Evolutionary conservation across 257 asterid species (phyloP).

Genomic region (Handroanthus guayacan): DNA sequence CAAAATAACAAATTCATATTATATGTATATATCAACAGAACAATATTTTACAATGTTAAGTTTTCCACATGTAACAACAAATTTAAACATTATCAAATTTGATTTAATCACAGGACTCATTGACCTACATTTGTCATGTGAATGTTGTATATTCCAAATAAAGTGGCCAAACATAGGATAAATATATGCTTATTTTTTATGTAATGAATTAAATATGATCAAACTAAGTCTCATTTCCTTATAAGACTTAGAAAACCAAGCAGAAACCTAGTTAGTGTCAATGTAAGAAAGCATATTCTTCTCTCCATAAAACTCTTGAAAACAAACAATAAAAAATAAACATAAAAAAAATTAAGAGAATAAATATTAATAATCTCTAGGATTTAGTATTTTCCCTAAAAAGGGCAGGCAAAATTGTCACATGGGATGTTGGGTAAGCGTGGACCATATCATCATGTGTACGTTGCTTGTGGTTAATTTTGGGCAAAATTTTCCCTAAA

Average conservation of each 20-base stretch:
- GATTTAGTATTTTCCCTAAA: conserved; percentile 9
- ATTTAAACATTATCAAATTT: too few species aligned
- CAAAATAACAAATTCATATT: too few species aligned
- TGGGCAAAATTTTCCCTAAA: too few species aligned
- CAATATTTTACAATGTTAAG: too few species aligned
- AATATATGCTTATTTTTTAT: not conserved
- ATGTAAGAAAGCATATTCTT: not conserved
- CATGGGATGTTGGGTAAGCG: conserved; percentile 57
- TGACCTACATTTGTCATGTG: too few species aligned
- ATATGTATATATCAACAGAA: too few species aligned
- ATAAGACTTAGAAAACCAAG: not conserved
- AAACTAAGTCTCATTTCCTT: not conserved
- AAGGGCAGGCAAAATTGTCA: conserved; percentile 34
- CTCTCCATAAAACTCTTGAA: not conserved
- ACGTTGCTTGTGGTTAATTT: too few species aligned
- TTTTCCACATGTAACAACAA: too few species aligned
- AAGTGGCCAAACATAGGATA: not conserved
- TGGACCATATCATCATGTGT: conserved; percentile 50
- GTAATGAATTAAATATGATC: not conserved
- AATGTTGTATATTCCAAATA: too few species aligned
- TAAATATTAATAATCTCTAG: conserved; percentile 11
- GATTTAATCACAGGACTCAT: too few species aligned
- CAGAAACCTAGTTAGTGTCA: not conserved
- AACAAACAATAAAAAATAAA: not conserved
- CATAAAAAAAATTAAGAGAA: not conserved